A percentile compares a stretch with the other conserved stretches of the same genome.
These are phyloP conservation scores for Trypanosoma lewisi DNA, from an alignment of 208 protist genomes.

Conservation along the genomic window DNA sequence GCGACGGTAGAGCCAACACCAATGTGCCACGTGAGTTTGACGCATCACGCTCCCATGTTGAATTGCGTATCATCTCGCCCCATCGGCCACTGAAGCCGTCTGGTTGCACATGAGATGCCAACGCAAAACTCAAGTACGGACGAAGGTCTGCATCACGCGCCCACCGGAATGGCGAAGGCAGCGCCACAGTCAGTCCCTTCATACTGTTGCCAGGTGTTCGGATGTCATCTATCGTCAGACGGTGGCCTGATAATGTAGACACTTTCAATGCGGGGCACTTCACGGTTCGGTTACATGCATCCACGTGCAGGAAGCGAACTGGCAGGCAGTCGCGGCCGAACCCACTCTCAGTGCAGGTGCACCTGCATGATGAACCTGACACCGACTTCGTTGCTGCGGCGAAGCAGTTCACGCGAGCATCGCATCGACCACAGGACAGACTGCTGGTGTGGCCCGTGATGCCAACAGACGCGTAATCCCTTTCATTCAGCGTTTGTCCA, in stretches of 20 bases:
- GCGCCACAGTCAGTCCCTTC: not conserved
- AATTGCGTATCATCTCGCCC: conserved; percentile 17
- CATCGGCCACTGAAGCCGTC: conserved; percentile 11
- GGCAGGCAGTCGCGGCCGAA: too few relatives aligned
- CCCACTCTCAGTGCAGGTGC: conserved; percentile 1
- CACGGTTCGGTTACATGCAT: not conserved
- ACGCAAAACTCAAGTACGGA: not conserved
- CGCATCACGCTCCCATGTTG: conserved; percentile 7
- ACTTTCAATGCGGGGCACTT: not conserved
- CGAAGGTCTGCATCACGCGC: not conserved
- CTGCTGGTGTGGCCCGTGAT: not conserved
- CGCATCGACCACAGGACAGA: conserved; percentile 4
- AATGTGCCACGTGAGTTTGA: not conserved
- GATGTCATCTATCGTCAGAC: not conserved
- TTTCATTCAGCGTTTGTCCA: not conserved
- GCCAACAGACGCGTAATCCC: conserved; percentile 4
- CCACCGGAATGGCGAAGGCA: conserved; percentile 13
- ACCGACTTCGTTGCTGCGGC: not conserved
- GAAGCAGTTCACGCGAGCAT: conserved; percentile 12
- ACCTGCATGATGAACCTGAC: conserved; percentile 11
- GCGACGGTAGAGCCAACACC: not conserved
- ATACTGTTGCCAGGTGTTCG: not conserved
- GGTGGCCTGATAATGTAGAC: not conserved
- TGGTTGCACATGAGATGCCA: conserved; percentile 1
- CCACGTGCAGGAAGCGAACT: too few relatives aligned